These are phyloP conservation scores for Scedosporium boydii DNA, from an alignment of 2,329 filamentous ascomycete species.

Conservation along the genomic window DNA sequence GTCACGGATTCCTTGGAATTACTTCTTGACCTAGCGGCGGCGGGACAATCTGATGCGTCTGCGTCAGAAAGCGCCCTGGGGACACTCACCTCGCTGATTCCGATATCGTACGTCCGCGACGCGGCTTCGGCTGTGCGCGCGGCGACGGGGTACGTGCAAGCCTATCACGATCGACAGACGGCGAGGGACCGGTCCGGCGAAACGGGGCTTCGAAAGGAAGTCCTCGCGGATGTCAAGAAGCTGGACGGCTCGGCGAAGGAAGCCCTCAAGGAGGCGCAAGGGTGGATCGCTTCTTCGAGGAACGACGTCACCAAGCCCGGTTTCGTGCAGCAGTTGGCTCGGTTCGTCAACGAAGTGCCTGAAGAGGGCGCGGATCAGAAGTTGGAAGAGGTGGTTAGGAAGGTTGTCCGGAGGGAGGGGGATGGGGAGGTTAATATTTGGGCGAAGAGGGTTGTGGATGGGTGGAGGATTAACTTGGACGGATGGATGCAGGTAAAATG, in stretches of 20 bases:
- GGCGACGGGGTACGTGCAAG: constrained; percentile 22
- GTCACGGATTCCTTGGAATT: constrained; percentile 5
- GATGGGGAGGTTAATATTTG: constrained; percentile 7
- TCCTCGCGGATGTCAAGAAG: constrained; percentile 22
- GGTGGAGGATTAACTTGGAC: constrained; percentile 15
- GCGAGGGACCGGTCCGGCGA: constrained; percentile 17
- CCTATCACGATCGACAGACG: constrained; percentile 27
- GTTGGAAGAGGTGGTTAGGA: constrained; percentile 67
- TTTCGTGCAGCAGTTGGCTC: constrained; percentile 16
- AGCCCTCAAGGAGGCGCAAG: constrained; percentile 23
- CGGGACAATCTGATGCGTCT: background rate
- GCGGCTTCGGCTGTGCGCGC: constrained; percentile 23
- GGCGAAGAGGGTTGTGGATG: constrained; percentile 13
- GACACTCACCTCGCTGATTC: constrained; percentile 21
- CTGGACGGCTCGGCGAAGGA: constrained; percentile 20
- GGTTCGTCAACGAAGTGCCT: constrained; percentile 60
- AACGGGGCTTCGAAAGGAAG: constrained; percentile 25
- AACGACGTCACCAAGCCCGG: constrained; percentile 17
- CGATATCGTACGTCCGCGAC: constrained; percentile 27
- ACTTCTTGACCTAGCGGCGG: constrained; percentile 6
- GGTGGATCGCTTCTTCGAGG: constrained; percentile 18
- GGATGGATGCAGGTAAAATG: constrained; percentile 16
- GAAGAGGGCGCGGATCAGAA: constrained; percentile 65
- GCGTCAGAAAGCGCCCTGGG: constrained; percentile 4
- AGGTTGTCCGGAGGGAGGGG: constrained; percentile 35